Percentiles rank a stretch among this genome's conserved stretches.
Conservation (phyloP, 2,329 filamentous ascomycete genomes). For the Pseudopyrenochaeta lycopersici region DNA sequence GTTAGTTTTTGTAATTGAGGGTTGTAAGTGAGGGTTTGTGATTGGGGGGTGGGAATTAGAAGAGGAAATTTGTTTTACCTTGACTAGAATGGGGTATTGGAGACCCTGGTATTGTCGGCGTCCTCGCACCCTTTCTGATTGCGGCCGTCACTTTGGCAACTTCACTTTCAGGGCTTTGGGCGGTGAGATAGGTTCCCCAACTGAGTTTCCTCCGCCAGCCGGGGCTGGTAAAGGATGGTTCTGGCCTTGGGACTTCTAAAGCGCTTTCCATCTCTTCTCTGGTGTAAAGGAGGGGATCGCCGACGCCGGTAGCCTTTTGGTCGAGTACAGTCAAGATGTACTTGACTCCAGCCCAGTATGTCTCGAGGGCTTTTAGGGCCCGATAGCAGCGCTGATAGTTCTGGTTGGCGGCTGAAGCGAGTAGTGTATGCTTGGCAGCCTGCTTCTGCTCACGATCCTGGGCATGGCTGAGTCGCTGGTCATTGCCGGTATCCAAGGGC, state of each 20-base stretch:
- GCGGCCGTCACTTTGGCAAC: conserved; percentile 42
- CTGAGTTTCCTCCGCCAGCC: conserved; percentile 60
- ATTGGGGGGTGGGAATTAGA: too few species aligned
- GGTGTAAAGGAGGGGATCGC: conserved; percentile 73
- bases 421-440: conserved; percentile 73
- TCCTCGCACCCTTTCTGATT: conserved; percentile 38
- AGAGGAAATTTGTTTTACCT: conserved; percentile 51
- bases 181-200: conserved; percentile 53
- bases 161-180: conserved; percentile 40
- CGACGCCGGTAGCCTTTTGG: conserved; percentile 86
- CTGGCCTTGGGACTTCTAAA: conserved; percentile 62
- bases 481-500: conserved; percentile 10
- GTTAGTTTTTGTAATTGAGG: conserved; percentile 11
- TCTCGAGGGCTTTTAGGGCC: conserved; percentile 79
- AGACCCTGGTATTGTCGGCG: conserved; percentile 51
- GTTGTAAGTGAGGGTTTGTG: too few species aligned
- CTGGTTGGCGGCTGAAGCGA: conserved; percentile 83
- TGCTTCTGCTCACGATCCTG: conserved; percentile 50
- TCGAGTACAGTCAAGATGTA: conserved; percentile 88
- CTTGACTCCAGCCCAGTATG: conserved; percentile 85
- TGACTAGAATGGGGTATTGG: conserved; percentile 61
- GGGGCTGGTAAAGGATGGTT: conserved; percentile 60
- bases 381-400: conserved; percentile 91
- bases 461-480: conserved; percentile 17
- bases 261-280: conserved; percentile 81